Conservation (phyloP, 2,329 filamentous ascomycete species). For the Hymenoscyphus infarciens region DNA sequence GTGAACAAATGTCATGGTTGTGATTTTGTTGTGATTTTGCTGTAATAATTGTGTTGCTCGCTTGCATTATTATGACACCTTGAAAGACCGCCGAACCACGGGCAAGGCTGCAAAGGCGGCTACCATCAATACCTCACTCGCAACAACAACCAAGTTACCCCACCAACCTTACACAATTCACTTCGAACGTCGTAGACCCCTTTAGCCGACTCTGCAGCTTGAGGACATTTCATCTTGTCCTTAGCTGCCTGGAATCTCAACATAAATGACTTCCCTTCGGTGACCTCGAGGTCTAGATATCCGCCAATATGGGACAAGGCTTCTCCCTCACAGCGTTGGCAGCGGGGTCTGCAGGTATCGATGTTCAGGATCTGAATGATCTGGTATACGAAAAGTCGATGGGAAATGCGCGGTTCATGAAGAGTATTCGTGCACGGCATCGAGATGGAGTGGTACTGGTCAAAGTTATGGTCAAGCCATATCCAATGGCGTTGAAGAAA, state of each 20-base stretch:
- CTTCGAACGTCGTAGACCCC: background rate
- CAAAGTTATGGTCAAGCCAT: conserved; percentile 93
- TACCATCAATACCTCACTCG: background rate
- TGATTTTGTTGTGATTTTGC: background rate
- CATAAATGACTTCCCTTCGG: conserved; percentile 29
- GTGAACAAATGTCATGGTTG: background rate
- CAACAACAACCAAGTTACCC: background rate
- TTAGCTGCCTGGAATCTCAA: conserved; percentile 16
- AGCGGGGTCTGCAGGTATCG: conserved; percentile 87
- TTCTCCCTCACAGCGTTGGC: conserved; percentile 92
- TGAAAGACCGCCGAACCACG: too few relatives aligned
- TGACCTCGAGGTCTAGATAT: conserved; percentile 23
- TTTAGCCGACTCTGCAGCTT: conserved; percentile 21
- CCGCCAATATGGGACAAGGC: conserved; percentile 78
- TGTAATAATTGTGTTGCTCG: too few relatives aligned
- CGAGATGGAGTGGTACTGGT: conserved; percentile 89
- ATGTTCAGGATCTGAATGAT: conserved; percentile 87
- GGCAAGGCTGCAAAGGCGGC: background rate
- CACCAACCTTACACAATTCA: background rate
- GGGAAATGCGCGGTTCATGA: conserved; percentile 91
- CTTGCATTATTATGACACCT: too few relatives aligned
- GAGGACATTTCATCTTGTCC: conserved; percentile 24
- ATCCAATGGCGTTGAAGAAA: conserved; percentile 72
- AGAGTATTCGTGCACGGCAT: conserved; percentile 86
- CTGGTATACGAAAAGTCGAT: conserved; percentile 89